These are phyloP conservation scores for Sordariomycetes sp. DNA, from an alignment of 2,329 filamentous ascomycete species.

Conservation along the genomic window DNA sequence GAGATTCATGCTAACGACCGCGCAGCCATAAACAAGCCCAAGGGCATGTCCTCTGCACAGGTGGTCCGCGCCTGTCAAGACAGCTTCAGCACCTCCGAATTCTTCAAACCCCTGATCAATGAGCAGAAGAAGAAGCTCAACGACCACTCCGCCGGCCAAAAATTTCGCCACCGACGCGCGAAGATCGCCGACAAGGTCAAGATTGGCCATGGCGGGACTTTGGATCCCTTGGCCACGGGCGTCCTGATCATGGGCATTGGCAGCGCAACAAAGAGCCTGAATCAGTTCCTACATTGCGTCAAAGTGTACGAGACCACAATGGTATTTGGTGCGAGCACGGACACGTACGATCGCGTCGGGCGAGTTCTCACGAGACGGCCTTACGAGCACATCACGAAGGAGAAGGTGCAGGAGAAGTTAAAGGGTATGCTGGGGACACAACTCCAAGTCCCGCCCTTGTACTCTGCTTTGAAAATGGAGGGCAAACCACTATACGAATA, in stretches of 20 bases:
- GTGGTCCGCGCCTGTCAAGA: constrained; percentile 81
- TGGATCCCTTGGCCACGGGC: constrained; percentile 89
- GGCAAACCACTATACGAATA: constrained; percentile 96
- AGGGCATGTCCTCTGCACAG: constrained; percentile 78
- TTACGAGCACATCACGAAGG: constrained; percentile 74
- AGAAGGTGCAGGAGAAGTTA: constrained; percentile 69
- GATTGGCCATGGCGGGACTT: constrained; percentile 90
- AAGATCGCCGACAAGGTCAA: constrained; percentile 66
- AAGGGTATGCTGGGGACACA: constrained; percentile 70
- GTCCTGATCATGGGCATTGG: constrained; percentile 86
- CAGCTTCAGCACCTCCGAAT: constrained; percentile 69
- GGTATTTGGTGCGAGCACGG: constrained; percentile 84
- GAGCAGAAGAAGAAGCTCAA: constrained; percentile 43
- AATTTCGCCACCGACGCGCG: constrained; percentile 46
- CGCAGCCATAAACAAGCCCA: constrained; percentile 85
- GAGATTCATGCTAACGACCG: neutral
- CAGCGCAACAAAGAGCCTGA: constrained; percentile 74
- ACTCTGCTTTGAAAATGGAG: constrained; percentile 85
- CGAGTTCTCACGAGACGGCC: constrained; percentile 68
- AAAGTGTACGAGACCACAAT: constrained; percentile 90
- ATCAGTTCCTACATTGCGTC: constrained; percentile 74
- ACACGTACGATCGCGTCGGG: constrained; percentile 82
- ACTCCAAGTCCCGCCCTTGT: constrained; percentile 85
- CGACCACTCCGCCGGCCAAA: constrained; percentile 51
- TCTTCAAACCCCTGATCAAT: constrained; percentile 72